These are phyloP conservation scores for Schizochytrium sp. DNA, from an alignment of 108 stramenopile genomes.

Conservation along the genomic window DNA sequence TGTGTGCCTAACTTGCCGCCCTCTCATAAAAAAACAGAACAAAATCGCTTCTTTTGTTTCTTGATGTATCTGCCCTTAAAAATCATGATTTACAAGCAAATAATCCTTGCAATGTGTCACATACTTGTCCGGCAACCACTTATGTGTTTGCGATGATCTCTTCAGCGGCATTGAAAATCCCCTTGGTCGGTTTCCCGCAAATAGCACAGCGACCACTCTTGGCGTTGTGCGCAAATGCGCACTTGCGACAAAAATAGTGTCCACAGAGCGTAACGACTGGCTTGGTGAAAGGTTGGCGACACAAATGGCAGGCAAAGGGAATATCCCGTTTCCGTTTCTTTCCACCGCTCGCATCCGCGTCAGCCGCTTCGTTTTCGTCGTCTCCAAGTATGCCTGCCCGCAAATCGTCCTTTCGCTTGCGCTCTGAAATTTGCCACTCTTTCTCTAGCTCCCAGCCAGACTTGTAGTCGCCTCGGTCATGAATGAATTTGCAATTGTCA, in stretches of 20 bases:
- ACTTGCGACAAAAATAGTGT: conserved; percentile 85
- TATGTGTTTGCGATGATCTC: not conserved
- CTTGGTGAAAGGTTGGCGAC: conserved; percentile 70
- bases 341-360: conserved; percentile 14
- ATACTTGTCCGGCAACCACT: no score
- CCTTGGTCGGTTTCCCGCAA: conserved; percentile 77
- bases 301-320: conserved; percentile 89
- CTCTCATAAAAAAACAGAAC: no score
- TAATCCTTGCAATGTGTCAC: no score
- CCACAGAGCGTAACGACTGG: conserved; percentile 83
- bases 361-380: not conserved
- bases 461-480: conserved; percentile 86
- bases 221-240: conserved; percentile 56
- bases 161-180: conserved; percentile 67
- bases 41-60: no score
- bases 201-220: conserved; percentile 58
- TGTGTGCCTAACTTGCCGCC: no score
- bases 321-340: conserved; percentile 41
- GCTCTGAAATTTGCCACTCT: conserved; percentile 83
- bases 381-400: not conserved
- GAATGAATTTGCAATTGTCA: conserved; percentile 92
- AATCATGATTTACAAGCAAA: no score
- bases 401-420: conserved; percentile 52
- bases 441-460: conserved; percentile 87
- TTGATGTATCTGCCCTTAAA: no score